Evolutionary conservation across 306 rosid species (phyloP).

Genomic region (Lablab purpureus): DNA sequence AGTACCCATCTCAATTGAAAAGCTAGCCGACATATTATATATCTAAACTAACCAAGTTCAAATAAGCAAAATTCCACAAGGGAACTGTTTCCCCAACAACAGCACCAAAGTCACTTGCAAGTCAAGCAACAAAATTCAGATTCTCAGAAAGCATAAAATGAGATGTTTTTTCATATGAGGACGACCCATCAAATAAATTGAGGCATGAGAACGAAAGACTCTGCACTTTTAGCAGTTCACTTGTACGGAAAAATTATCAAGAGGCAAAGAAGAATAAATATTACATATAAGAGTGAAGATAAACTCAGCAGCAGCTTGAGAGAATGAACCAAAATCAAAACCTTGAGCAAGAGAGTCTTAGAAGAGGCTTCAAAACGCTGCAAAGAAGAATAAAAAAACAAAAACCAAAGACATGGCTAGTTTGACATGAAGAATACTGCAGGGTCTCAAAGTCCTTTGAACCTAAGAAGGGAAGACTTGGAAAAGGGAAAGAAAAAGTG

Average conservation of each 20-base stretch:
- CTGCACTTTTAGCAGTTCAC: slow-evolving; percentile 9
- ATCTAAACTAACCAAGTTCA: slow-evolving; percentile 30
- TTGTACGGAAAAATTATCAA: neutral
- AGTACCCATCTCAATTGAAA: slow-evolving; percentile 8
- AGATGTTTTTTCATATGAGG: neutral
- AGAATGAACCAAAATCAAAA: slow-evolving; percentile 40
- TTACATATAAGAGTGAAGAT: slow-evolving; percentile 41
- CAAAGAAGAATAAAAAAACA: neutral
- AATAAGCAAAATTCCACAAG: slow-evolving; percentile 30
- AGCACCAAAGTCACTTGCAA: slow-evolving; percentile 46
- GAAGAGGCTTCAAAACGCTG: slow-evolving; percentile 35
- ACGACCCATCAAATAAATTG: slow-evolving; percentile 41
- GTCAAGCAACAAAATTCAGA: slow-evolving; percentile 43
- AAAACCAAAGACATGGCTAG: slow-evolving; percentile 22
- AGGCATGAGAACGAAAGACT: slow-evolving; percentile 20
- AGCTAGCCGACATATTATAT: slow-evolving; percentile 29
- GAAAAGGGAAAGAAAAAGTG: slow-evolving; percentile 32
- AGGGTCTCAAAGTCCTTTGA: neutral
- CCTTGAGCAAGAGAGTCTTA: slow-evolving; percentile 21
- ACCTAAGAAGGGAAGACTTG: slow-evolving; percentile 29
- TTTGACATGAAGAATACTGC: slow-evolving; percentile 11
- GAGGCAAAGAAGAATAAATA: slow-evolving; percentile 35
- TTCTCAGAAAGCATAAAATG: slow-evolving; percentile 26
- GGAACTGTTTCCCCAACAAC: slow-evolving; percentile 26
- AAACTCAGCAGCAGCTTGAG: slow-evolving; percentile 36